phyloP scores from a whole-genome alignment of 805 yeast genomes.

The Ogataea glucozyma region DNA sequence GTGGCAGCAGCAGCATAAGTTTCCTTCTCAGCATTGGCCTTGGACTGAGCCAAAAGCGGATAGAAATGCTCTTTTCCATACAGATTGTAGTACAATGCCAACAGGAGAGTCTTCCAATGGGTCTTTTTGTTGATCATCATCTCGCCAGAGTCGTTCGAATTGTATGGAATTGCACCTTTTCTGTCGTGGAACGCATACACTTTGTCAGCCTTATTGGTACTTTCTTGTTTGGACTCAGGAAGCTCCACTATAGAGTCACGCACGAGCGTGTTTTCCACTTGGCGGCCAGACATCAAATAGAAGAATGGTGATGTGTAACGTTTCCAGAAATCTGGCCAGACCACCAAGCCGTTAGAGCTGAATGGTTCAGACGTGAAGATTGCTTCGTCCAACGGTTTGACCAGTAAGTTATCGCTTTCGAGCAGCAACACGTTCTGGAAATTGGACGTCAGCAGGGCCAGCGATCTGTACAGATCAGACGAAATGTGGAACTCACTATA shows the following conservation, averaged over 20 bases:
- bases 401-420: conserved; percentile 47
- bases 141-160: conserved; percentile 53
- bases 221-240: conserved; percentile 19
- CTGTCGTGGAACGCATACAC: conserved; percentile 30
- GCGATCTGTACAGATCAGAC: conserved; percentile 34
- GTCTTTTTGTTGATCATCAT: conserved; percentile 47
- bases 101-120: conserved; percentile 47
- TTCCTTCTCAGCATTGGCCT: conserved; percentile 51
- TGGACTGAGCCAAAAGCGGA: conserved; percentile 41
- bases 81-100: conserved; percentile 51
- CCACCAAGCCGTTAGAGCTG: conserved; percentile 50
- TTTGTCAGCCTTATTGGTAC: conserved; percentile 31
- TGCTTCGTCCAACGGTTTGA: conserved; percentile 40
- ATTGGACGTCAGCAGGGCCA: conserved; percentile 45
- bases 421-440: conserved; percentile 48
- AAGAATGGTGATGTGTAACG: conserved; percentile 71
- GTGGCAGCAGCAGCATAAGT: conserved; percentile 53
- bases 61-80: conserved; percentile 46
- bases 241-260: conserved; percentile 34
- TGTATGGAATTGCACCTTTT: conserved; percentile 49
- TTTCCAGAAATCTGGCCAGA: conserved; percentile 86
- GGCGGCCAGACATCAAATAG: conserved; percentile 59
- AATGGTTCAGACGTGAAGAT: conserved; percentile 49
- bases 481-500: conserved; percentile 41
- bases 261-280: conserved; percentile 35